Evolutionary conservation across 2,329 filamentous ascomycete genomes (phyloP), one percentile per base, ranked within the genome.

Genomic region (Botrytis aclada): DNA sequence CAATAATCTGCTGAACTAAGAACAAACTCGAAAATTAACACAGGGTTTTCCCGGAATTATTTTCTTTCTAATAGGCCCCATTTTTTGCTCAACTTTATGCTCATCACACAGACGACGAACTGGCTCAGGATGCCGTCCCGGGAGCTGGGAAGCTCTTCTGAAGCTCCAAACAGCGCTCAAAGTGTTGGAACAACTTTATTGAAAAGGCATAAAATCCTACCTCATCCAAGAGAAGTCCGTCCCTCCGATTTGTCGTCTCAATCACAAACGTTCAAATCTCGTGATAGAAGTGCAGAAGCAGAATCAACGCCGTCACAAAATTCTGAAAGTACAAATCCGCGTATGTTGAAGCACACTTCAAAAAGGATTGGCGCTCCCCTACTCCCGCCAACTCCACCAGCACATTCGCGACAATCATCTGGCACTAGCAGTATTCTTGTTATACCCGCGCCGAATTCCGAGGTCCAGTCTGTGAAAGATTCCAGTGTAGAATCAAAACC

Each of bases 351-450:
- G 71, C 80, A 81, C 74, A 66, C 78, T 22, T 78, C 79, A 3
- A 79, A 76, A 69, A 76, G 76, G 58, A 78, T 81, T 60, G 75
- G 77, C 45, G 72, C 73, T 72, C 61, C 61, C 34, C 47, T 37
- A 37, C 82, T 87, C 54, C 89, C 89, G 58, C 89, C 89, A n/a
- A 91, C 89, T 39, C 89, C 89, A 64, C 89, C 89, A 25, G 85
- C 85, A 65, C 87, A 89, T 77, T 89, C 88, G 60, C 85, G 87
- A 74, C 86, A 85, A 65, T 88, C 88, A 14, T 89, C 88, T 4
- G 84, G 84, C 67, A 86, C 72, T 47, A 75, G 76, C 74, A 70
- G 76, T 66, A 29, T 72, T 12, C 73, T 63, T 4, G 73, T 72
- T n/a, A 69, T 73, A 62, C 66, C 75, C 32, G 73, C 75, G 20